Base-by-base conservation (phyloP, 2,329 filamentous ascomycete species). In the Clathrospora elynae region DNA sequence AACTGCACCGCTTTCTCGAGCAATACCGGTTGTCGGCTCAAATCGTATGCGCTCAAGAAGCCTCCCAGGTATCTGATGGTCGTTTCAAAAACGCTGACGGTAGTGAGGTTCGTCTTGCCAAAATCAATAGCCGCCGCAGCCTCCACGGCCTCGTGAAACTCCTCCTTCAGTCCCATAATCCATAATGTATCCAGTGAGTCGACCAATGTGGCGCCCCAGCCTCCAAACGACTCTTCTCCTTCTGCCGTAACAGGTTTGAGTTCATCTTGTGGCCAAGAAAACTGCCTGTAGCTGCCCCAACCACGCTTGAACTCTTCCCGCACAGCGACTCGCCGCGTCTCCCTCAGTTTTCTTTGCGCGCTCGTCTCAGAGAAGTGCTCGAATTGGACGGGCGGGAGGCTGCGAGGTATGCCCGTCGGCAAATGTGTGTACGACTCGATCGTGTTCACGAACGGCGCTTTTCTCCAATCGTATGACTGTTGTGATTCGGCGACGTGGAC, bases 61-160 rank as follows among this genome's bases (percentile, higher is more conserved):
- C 69, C 69, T 12, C 69, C 68, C 6, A 71, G 60, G 29, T 70
- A 70, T 23, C 69, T 62, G 30, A 77, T 78, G 0, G 73, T 78
- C 0, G 75, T 77, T 50, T 78, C 75, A 42, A 78, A 78, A n/a
- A 78, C 74, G 53, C 75, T 77, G 52, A 78, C 61, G 17, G 72
- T 68, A 8, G 61, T 59, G 11, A 67, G 65, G 2, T 70, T 59
- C 9, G 65, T 67, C 13, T 62, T 63, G 16, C 71, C 68, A 30
- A 78, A 74, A 47, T 78, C 73, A 33, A 78, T 76, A 7, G 57
- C 53, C 4, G 72, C 64, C 3, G 74, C 65, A n/a, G 72, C 73
- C 24, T 67, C 57, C 1, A 77, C 74, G 1, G 75, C 75, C 31
- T 75, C 68, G 24, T 73, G 64, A 41, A 77, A 78, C 13, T 78